Conservation (phyloP, 371 early-diverging fungal species). For the Phascolomyces articulosus region DNA sequence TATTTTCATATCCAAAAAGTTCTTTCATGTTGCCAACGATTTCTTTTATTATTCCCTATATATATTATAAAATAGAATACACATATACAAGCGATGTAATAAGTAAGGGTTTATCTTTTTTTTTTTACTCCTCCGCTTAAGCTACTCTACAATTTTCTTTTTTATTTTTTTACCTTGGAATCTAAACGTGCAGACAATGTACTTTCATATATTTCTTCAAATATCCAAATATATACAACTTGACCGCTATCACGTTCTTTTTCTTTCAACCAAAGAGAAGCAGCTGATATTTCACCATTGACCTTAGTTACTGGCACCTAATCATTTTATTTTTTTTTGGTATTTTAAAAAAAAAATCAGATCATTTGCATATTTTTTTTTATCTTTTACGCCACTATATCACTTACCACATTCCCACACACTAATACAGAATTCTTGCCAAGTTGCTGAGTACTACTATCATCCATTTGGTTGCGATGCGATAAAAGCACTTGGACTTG, state of each 20-base stretch:
- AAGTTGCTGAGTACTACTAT: background rate
- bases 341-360: background rate
- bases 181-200: constrained; percentile 34
- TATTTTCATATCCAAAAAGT: constrained; percentile 59
- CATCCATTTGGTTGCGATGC: constrained; percentile 9
- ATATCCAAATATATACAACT: constrained; percentile 69
- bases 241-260: constrained; percentile 47
- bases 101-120: too few relatives aligned
- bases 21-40: constrained; percentile 54
- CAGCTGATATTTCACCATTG: constrained; percentile 56
- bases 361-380: too few relatives aligned
- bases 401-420: constrained; percentile 62
- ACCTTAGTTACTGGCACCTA: constrained; percentile 58
- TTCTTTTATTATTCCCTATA: constrained; percentile 49
- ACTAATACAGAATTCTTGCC: constrained; percentile 35
- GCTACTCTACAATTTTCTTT: too few relatives aligned
- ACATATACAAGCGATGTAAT: too few relatives aligned
- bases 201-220: constrained; percentile 67
- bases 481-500: constrained; percentile 26
- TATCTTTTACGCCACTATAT: too few relatives aligned
- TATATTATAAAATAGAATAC: background rate
- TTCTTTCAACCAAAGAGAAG: constrained; percentile 72
- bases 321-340: background rate
- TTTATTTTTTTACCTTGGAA: constrained; percentile 23
- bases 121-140: too few relatives aligned